Conservation (phyloP, 805 yeast genomes). For the Candida rishiriensis region DNA sequence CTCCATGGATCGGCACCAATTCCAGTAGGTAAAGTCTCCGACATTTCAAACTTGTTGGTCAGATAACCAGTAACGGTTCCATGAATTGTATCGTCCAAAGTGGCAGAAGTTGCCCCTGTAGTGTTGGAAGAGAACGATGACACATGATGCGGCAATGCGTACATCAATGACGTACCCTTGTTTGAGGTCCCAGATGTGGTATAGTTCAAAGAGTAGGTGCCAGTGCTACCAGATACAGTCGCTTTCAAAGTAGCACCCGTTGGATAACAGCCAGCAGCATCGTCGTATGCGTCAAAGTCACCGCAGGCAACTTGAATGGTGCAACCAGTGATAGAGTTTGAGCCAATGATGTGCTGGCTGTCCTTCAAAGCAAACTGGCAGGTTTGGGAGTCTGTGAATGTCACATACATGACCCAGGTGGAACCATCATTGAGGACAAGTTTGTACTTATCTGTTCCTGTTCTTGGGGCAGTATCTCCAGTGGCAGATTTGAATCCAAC, state of each 20-base stretch:
- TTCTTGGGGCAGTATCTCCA: conserved; percentile 37
- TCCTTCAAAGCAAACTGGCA: conserved; percentile 24
- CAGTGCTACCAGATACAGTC: conserved; percentile 32
- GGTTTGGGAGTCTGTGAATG: conserved; percentile 38
- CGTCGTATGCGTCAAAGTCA: conserved; percentile 44
- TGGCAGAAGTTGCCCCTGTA: conserved; percentile 28
- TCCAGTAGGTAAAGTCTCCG: conserved; percentile 37
- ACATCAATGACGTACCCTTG: conserved; percentile 39
- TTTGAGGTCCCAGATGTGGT: conserved; percentile 41
- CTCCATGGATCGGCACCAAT: conserved; percentile 56
- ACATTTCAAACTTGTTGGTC: conserved; percentile 39
- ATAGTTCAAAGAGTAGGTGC: conserved; percentile 41
- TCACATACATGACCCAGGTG: conserved; percentile 61
- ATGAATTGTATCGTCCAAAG: conserved; percentile 46
- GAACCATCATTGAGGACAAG: conserved; percentile 47
- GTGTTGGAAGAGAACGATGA: conserved; percentile 32
- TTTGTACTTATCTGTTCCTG: conserved; percentile 48
- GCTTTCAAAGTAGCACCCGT: conserved; percentile 43
- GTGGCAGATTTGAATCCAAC: conserved; percentile 55
- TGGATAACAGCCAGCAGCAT: conserved; percentile 60
- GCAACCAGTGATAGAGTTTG: conserved; percentile 41
- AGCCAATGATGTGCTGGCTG: conserved; percentile 36
- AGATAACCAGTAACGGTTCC: conserved; percentile 43
- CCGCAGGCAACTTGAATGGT: conserved; percentile 59
- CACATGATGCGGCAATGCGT: conserved; percentile 51